Conservation (phyloP, 305 asterid species). For the Rubia tinctorum region DNA sequence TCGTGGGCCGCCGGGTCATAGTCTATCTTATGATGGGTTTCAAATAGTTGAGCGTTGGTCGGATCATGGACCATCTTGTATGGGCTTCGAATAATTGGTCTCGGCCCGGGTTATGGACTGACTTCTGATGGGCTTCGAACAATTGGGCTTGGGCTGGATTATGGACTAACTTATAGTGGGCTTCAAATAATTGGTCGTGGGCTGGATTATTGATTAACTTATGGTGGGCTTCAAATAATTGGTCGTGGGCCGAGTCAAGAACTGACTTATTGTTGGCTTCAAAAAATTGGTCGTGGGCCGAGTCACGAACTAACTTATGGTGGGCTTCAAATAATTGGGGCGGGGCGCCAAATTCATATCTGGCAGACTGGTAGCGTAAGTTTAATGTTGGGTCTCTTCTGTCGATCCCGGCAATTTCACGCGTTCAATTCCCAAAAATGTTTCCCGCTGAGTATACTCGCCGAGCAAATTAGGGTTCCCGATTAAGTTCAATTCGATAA, state of each 20-base stretch:
- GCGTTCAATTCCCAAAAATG: not conserved
- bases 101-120: not conserved
- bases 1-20: too few species aligned
- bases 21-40: too few species aligned
- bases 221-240: too few species aligned
- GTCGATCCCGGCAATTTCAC: not conserved
- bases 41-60: too few species aligned
- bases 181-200: too few species aligned
- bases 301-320: not conserved
- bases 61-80: too few species aligned
- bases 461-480: constrained; percentile 24
- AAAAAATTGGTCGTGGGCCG: not conserved
- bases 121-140: too few species aligned
- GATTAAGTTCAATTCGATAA: not conserved
- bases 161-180: too few species aligned
- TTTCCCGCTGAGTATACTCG: not conserved
- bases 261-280: too few species aligned
- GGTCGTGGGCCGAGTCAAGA: too few species aligned
- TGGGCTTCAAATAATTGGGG: not conserved
- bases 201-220: too few species aligned
- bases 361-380: not conserved
- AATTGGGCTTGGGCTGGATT: not conserved
- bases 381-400: not conserved
- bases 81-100: too few species aligned
- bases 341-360: not conserved